Conservation (phyloP, 164 flowering plant genomes). For the Echeveria elegans region DNA sequence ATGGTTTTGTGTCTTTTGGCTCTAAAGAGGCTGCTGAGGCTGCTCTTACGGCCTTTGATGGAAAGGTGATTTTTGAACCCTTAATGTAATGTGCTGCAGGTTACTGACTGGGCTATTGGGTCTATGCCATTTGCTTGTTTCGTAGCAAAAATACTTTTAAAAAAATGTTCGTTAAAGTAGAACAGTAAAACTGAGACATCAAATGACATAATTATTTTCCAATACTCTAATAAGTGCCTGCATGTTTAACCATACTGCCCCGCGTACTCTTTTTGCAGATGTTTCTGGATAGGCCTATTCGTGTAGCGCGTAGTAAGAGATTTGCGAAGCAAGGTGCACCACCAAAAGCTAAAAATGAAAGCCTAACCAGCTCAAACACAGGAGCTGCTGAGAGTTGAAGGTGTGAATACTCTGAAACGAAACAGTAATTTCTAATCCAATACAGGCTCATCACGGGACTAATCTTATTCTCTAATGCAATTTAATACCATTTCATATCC, state of each 20-base stretch:
- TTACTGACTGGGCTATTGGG: neutral
- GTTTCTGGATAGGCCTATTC: slow-evolving; percentile 59
- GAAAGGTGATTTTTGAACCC: slow-evolving; percentile 44
- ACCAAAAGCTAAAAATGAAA: neutral
- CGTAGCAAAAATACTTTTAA: too few species aligned
- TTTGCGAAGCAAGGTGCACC: slow-evolving; percentile 22
- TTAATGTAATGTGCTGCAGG: neutral
- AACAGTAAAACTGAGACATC: neutral
- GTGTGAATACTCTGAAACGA: neutral
- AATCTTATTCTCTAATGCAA: neutral
- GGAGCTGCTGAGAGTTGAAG: neutral
- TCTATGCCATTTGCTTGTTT: neutral
- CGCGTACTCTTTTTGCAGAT: slow-evolving; percentile 25
- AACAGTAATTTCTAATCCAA: neutral
- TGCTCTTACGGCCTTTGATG: slow-evolving; percentile 53
- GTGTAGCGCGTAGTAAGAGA: slow-evolving; percentile 45
- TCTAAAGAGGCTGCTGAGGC: slow-evolving; percentile 55
- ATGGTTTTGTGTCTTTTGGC: slow-evolving; percentile 71
- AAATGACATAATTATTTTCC: neutral
- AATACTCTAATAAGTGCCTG: neutral
- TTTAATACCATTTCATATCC: neutral
- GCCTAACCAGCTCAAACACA: neutral
- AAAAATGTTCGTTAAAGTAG: neutral
- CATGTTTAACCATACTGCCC: neutral
- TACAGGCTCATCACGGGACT: neutral